Base-by-base conservation (phyloP, 768 basidiomycete species). In the Mycena kentingensis region DNA sequence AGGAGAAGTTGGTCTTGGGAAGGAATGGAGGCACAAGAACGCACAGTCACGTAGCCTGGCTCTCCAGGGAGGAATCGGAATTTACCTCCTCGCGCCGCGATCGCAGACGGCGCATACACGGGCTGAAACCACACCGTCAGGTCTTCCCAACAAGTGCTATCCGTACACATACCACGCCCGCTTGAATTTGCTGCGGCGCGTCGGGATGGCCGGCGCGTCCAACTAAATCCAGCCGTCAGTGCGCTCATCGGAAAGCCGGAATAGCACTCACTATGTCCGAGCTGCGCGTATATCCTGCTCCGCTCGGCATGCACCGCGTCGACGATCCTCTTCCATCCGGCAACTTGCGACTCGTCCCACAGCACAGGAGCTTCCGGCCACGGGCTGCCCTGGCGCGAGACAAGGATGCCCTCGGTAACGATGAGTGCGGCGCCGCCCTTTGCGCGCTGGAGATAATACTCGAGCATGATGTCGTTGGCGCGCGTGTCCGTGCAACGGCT, bases 301-400 rank as follows among this genome's bases (percentile, higher is more conserved):
- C 75, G 78, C 26, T 70, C 73, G 5, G 63, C 62, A 54, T 82
- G 79, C 12, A 83, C 77, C 0, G 70, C 70, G 36, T 77, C 75
- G 4, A 67, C 73, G 42, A 82, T 65, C 44, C 69, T 70, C 59
- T 73, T 77, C 77, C 78, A 80, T 2, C 63, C 77, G n/a, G 55
- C 57, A 7, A 76, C 66, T 50, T 79, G 77, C 21, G 73, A 69
- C n/a, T 72, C 58, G 52, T 65, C 71, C 76, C 77, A 79, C 27
- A 79, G 72, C 8, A 78, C 78, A 15, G 77, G 77, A 1, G 54
- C 54, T 13, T 35, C 27, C 5, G 35, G 49, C 54, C 54, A 55
- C n/a, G n/a, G n/a, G n/a, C n/a, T n/a, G n/a, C n/a, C n/a, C n/a
- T n/a, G n/a, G n/a, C 31, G 10, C 8, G 31, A 32, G 31, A 32